Evolutionary conservation across 1,284 basidiomycete species (phyloP).

Genomic region (Rhizoctonia solani): DNA sequence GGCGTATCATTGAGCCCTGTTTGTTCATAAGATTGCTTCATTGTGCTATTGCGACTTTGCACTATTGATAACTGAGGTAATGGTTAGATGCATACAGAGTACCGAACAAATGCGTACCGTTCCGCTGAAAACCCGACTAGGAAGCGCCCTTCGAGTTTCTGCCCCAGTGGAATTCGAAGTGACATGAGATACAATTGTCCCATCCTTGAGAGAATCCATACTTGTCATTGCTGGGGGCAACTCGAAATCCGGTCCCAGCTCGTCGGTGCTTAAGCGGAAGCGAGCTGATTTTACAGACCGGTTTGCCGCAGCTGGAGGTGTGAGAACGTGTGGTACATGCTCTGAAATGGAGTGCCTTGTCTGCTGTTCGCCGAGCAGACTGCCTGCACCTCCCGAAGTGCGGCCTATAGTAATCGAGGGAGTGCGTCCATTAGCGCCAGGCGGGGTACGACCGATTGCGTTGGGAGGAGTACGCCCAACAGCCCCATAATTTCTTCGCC

Average conservation of each 20-base stretch:
- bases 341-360: too few relatives aligned
- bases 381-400: too few relatives aligned
- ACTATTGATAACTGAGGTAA: background rate
- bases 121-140: constrained; percentile 21
- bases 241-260: constrained; percentile 31
- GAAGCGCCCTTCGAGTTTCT: constrained; percentile 12
- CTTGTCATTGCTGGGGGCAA: constrained; percentile 29
- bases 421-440: background rate
- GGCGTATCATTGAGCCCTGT: background rate
- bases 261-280: constrained; percentile 15
- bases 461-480: constrained; percentile 24
- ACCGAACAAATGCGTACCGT: background rate
- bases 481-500: constrained; percentile 18
- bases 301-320: background rate
- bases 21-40: background rate
- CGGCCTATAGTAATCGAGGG: background rate
- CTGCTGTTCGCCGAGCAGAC: too few relatives aligned
- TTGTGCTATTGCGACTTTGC: background rate
- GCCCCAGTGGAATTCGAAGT: background rate
- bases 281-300: background rate
- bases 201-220: background rate
- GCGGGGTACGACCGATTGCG: constrained; percentile 8
- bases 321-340: background rate
- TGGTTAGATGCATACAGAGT: background rate
- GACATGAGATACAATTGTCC: background rate